Percentiles rank a stretch among this genome's conserved stretches.
phyloP scores from a whole-genome alignment of 352 stramenopile species.

The Plasmopara muralis region DNA sequence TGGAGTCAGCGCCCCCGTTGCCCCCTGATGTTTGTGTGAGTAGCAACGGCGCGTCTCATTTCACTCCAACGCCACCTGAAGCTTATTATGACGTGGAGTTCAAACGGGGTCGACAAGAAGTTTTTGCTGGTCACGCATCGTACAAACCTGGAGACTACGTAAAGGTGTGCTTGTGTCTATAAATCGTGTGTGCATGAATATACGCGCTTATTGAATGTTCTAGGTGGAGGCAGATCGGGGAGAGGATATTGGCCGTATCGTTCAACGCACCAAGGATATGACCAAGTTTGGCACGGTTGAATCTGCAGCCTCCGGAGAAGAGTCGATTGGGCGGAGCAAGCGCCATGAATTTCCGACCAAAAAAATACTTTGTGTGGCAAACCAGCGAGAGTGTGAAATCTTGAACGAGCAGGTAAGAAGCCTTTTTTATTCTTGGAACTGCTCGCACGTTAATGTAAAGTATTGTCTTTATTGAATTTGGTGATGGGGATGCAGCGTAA shows the following conservation, averaged over 20 bases:
- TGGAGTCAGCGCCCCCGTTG: conserved; percentile 45
- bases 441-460: too few relatives aligned
- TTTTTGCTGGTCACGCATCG: conserved; percentile 83
- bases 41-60: conserved; percentile 28
- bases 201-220: background rate
- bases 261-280: conserved; percentile 82
- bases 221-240: conserved; percentile 96
- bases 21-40: conserved; percentile 42
- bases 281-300: conserved; percentile 60
- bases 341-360: conserved; percentile 77
- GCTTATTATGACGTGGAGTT: conserved; percentile 94
- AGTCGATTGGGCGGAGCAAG: conserved; percentile 43
- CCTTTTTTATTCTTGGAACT: background rate
- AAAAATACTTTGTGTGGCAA: conserved; percentile 91
- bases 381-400: conserved; percentile 88
- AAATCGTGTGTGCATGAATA: background rate
- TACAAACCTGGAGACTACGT: conserved; percentile 93
- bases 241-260: conserved; percentile 93
- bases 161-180: conserved; percentile 42
- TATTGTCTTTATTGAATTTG: too few relatives aligned
- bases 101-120: conserved; percentile 88
- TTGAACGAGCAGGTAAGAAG: conserved; percentile 74
- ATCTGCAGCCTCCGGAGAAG: conserved; percentile 25
- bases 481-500: conserved; percentile 45
- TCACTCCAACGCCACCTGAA: conserved; percentile 55